A percentile compares a stretch with the other conserved stretches of the same genome.
Conservation (phyloP, 2,329 filamentous ascomycete species). For the Sclerotinia minor region DNA sequence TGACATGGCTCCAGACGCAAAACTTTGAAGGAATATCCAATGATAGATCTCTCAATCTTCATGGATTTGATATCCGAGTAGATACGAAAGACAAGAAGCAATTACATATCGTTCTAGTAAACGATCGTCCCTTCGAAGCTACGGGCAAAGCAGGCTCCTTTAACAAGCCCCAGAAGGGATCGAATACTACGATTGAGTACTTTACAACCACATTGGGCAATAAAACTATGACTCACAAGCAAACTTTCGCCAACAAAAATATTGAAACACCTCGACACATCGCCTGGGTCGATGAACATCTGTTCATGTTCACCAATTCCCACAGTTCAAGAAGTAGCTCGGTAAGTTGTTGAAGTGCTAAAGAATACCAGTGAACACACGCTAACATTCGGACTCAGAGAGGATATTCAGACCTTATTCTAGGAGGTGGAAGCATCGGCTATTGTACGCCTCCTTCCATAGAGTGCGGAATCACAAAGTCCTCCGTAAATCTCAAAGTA, state of each 20-base stretch:
- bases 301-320: constrained; percentile 45
- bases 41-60: constrained; percentile 39
- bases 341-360: constrained; percentile 27
- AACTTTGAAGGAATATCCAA: constrained; percentile 35
- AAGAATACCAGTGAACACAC: neutral
- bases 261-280: constrained; percentile 44
- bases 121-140: constrained; percentile 41
- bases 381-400: constrained; percentile 32
- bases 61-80: constrained; percentile 41
- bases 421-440: constrained; percentile 40
- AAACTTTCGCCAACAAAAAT: constrained; percentile 38
- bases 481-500: constrained; percentile 34
- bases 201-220: constrained; percentile 40
- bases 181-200: constrained; percentile 42
- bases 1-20: constrained; percentile 33
- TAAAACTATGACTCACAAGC: constrained; percentile 39
- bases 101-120: constrained; percentile 42
- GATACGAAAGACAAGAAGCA: constrained; percentile 26
- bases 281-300: constrained; percentile 41
- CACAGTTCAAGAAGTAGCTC: constrained; percentile 38
- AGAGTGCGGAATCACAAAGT: constrained; percentile 38
- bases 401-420: constrained; percentile 30
- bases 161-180: constrained; percentile 38
- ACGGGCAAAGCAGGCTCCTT: constrained; percentile 25
- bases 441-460: constrained; percentile 36